Evolutionary conservation across 345 rosid genomes (phyloP).

Genomic region (Populus pruinosa): DNA sequence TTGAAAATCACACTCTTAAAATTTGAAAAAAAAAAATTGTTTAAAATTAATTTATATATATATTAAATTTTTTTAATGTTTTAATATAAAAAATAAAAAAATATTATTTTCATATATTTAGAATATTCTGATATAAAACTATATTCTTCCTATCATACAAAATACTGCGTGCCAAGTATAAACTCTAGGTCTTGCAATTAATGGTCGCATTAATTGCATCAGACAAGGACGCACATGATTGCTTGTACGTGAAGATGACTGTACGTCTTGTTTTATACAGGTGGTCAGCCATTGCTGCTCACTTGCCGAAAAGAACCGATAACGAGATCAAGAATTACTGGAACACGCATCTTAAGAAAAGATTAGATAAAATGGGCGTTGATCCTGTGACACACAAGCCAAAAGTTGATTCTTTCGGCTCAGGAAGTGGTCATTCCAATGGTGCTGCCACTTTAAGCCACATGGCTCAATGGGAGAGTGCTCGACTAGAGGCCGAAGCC

Average conservation of each 20-base stretch:
- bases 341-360: slow-evolving; percentile 15
- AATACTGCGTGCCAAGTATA: background rate
- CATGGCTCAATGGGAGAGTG: slow-evolving; percentile 43
- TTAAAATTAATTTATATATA: no score
- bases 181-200: background rate
- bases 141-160: background rate
- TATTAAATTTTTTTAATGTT: no score
- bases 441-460: slow-evolving; percentile 19
- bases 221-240: background rate
- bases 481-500: slow-evolving; percentile 36
- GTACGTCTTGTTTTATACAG: background rate
- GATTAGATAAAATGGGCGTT: slow-evolving; percentile 13
- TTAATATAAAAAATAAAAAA: no score
- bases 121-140: no score
- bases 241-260: background rate
- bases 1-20: no score
- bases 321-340: slow-evolving; percentile 16
- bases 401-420: slow-evolving; percentile 4
- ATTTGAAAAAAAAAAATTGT: no score
- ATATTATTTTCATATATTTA: no score
- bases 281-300: slow-evolving; percentile 12
- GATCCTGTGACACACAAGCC: slow-evolving; percentile 9
- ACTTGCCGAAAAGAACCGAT: slow-evolving; percentile 14
- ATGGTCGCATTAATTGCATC: background rate
- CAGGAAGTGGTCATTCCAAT: background rate